A percentile compares a stretch with the other conserved stretches of the same genome.
phyloP scores from a whole-genome alignment of 371 early-diverging fungal species.

The Modicella reniformis region DNA sequence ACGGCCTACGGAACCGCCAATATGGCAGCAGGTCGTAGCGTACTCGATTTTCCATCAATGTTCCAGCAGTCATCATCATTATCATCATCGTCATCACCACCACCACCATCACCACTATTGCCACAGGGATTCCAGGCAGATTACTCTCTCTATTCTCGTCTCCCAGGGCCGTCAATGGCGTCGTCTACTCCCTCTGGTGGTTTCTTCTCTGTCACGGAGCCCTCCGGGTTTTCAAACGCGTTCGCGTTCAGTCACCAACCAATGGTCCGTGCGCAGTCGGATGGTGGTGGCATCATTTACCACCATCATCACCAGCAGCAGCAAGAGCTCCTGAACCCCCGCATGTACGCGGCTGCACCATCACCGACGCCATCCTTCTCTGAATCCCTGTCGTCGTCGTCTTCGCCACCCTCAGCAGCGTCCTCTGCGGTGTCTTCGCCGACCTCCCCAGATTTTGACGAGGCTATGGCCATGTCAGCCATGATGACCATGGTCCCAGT shows the following conservation, averaged over 20 bases:
- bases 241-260: background rate
- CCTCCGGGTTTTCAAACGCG: background rate
- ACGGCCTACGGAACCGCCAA: background rate
- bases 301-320: background rate
- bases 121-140: too few relatives aligned
- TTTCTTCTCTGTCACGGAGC: too few relatives aligned
- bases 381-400: slow-evolving; percentile 16
- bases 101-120: background rate
- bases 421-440: slow-evolving; percentile 31
- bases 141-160: too few relatives aligned
- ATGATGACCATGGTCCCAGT: slow-evolving; percentile 17
- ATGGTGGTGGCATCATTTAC: background rate
- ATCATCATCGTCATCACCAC: background rate
- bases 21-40: background rate
- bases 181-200: too few relatives aligned
- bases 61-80: background rate
- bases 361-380: slow-evolving; percentile 25
- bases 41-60: background rate
- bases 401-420: slow-evolving; percentile 29
- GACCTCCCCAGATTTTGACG: slow-evolving; percentile 25
- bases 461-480: slow-evolving; percentile 8
- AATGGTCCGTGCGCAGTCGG: background rate
- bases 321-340: background rate
- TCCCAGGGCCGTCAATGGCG: too few relatives aligned
- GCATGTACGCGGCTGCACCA: background rate